These are phyloP conservation scores for Tricholoma matsutake DNA, from an alignment of 768 basidiomycete genomes.

Conservation along the genomic window DNA sequence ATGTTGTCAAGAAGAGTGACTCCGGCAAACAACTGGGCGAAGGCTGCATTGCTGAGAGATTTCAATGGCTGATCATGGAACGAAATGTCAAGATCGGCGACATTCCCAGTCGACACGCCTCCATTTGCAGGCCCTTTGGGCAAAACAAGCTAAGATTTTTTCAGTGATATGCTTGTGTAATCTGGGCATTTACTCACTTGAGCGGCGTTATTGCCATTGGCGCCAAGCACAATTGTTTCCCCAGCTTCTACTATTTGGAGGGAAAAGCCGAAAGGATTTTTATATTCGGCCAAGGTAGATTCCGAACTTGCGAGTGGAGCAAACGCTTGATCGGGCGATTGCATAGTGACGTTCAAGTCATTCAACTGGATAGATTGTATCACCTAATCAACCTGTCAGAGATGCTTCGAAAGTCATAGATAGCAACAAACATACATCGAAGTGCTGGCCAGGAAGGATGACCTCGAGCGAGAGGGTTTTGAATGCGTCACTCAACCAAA, in stretches of 20 bases:
- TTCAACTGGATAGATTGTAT: slow-evolving; percentile 61
- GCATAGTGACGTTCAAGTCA: slow-evolving; percentile 54
- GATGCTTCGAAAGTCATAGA: neutral
- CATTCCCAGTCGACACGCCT: slow-evolving; percentile 67
- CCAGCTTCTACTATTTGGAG: slow-evolving; percentile 53
- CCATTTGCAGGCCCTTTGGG: slow-evolving; percentile 48
- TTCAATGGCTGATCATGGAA: slow-evolving; percentile 56
- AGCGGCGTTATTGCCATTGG: slow-evolving; percentile 48
- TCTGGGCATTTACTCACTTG: slow-evolving; percentile 34
- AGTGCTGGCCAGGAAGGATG: slow-evolving; percentile 58
- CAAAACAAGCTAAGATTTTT: slow-evolving; percentile 41
- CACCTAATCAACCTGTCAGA: slow-evolving; percentile 32
- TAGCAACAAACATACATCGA: slow-evolving; percentile 34
- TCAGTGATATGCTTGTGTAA: neutral
- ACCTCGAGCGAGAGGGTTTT: slow-evolving; percentile 61
- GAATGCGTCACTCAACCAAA: slow-evolving; percentile 71
- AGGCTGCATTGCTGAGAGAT: slow-evolving; percentile 52
- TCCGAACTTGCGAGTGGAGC: slow-evolving; percentile 58
- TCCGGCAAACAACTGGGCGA: slow-evolving; percentile 53
- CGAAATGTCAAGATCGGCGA: slow-evolving; percentile 54
- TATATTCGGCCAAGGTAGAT: slow-evolving; percentile 53
- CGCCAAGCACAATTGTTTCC: slow-evolving; percentile 50
- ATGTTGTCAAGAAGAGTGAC: slow-evolving; percentile 49
- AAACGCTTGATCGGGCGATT: slow-evolving; percentile 50
- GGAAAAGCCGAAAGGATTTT: slow-evolving; percentile 72